Evolutionary conservation across 495 filamentous ascomycete species (phyloP).

Genomic region (Lasiosphaeria miniovina): DNA sequence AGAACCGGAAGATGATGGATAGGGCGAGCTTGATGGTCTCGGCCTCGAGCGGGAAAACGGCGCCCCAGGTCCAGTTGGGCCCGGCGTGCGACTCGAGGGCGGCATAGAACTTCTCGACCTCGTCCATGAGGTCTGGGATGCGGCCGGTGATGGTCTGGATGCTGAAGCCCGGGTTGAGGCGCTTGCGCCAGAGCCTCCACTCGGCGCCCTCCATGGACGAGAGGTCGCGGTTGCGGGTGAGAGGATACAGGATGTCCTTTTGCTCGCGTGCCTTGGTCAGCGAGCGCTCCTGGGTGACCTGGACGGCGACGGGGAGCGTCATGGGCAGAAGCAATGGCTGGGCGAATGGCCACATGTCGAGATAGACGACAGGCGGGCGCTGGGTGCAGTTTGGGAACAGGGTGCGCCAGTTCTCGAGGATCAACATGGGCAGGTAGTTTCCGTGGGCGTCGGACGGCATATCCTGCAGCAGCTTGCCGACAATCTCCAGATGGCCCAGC

Average conservation of each 20-base stretch:
- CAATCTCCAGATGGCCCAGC: conserved; percentile 9
- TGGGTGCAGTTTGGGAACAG: conserved; percentile 28
- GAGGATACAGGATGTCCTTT: conserved; percentile 22
- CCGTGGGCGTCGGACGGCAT: conserved; percentile 6
- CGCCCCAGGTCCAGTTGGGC: conserved; percentile 22
- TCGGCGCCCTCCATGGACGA: conserved; percentile 30
- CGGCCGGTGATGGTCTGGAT: conserved; percentile 27
- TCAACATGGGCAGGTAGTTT: conserved; percentile 8
- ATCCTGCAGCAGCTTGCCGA: conserved; percentile 3
- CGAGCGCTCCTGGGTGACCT: conserved; percentile 6
- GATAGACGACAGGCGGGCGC: conserved; percentile 36
- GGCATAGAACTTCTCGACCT: conserved; percentile 21
- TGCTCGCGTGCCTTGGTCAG: conserved; percentile 28
- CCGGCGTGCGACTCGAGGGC: conserved; percentile 18
- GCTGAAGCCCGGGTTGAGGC: conserved; percentile 44
- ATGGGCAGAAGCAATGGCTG: conserved; percentile 28
- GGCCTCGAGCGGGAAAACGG: conserved; percentile 25
- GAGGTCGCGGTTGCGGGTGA: conserved; percentile 29
- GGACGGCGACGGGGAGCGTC: conserved; percentile 12
- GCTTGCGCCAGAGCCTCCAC: conserved; percentile 36
- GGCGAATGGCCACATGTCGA: conserved; percentile 46
- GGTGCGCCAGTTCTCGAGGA: conserved; percentile 17
- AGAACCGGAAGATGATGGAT: not conserved
- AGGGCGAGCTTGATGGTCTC: not conserved
- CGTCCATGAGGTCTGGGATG: conserved; percentile 31